Conservation (phyloP, 164 flowering plant genomes). For the Nymphaea colorata region DNA sequence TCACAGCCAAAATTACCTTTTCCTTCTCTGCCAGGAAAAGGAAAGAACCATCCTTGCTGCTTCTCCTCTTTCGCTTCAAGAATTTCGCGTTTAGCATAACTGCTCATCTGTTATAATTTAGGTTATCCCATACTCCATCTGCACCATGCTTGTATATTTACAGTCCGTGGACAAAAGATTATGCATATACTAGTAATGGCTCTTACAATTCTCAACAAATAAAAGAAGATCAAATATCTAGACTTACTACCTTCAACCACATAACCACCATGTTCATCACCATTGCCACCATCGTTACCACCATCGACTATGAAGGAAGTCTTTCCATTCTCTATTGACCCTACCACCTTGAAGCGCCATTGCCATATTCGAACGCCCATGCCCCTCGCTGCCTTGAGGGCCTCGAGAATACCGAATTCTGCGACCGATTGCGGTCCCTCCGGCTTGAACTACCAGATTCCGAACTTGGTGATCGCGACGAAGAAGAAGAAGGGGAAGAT, state of each 20-base stretch:
- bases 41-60: not conserved
- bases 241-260: not conserved
- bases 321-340: not conserved
- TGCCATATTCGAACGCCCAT: slow-evolving; percentile 33
- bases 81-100: not conserved
- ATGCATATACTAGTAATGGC: not conserved
- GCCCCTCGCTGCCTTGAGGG: slow-evolving; percentile 30
- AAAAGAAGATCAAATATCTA: not conserved
- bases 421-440: slow-evolving; percentile 13
- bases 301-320: not conserved
- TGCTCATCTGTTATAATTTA: not conserved
- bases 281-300: not conserved
- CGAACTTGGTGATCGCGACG: slow-evolving; percentile 3
- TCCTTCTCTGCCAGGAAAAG: not conserved
- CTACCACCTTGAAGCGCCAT: slow-evolving; percentile 20
- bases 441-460: not conserved
- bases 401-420: slow-evolving; percentile 16
- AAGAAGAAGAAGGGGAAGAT: slow-evolving; percentile 17
- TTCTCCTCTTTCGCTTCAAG: not conserved
- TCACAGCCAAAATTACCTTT: not conserved
- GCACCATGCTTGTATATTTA: not conserved
- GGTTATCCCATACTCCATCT: not conserved
- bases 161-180: not conserved
- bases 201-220: not conserved
- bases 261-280: not conserved